These are phyloP conservation scores for Arachis monticola DNA, from an alignment of 331 rosid species.

Conservation along the genomic window DNA sequence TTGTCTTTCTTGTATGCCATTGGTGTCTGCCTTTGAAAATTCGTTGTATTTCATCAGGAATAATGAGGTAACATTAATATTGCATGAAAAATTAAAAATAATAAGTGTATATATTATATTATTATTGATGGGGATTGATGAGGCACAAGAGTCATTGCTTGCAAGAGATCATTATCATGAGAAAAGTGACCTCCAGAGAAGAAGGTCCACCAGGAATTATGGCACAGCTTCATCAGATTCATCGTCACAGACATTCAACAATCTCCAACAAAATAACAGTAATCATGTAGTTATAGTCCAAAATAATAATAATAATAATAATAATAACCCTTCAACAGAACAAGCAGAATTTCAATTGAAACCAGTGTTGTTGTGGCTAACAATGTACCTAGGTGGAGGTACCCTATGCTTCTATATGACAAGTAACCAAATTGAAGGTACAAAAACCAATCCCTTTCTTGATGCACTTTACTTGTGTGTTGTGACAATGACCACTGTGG, in stretches of 20 bases:
- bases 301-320: neutral
- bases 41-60: neutral
- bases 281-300: neutral
- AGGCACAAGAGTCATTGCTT: conserved; percentile 58
- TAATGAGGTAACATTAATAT: neutral
- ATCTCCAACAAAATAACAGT: conserved; percentile 29
- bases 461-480: conserved; percentile 84
- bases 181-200: conserved; percentile 55
- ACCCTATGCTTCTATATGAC: conserved; percentile 70
- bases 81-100: no score
- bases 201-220: conserved; percentile 28
- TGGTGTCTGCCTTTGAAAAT: no score
- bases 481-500: conserved; percentile 91
- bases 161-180: conserved; percentile 50
- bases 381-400: conserved; percentile 67
- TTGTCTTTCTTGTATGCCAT: no score
- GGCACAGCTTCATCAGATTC: conserved; percentile 20
- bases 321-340: conserved; percentile 29
- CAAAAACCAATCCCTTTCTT: conserved; percentile 63
- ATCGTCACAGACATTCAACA: conserved; percentile 10
- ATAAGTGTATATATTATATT: no score
- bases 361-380: conserved; percentile 49
- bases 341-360: conserved; percentile 52
- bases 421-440: conserved; percentile 61
- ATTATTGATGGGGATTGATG: conserved; percentile 58